Conservation (phyloP, 257 asterid species). For the Rhazya stricta region DNA sequence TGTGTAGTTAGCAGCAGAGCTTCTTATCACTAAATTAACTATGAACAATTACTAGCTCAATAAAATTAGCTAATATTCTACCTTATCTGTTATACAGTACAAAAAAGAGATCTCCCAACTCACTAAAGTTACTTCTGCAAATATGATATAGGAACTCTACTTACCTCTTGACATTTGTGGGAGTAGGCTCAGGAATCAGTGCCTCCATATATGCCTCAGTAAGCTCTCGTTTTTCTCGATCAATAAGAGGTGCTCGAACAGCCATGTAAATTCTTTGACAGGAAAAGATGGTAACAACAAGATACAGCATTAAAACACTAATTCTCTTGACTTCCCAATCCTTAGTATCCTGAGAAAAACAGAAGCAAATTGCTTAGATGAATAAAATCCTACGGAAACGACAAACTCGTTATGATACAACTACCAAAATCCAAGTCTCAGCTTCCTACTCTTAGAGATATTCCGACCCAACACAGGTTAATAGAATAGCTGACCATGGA, state of each 20-base stretch:
- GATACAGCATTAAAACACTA: slow-evolving; percentile 61
- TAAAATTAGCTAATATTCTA: not conserved
- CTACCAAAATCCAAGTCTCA: not conserved
- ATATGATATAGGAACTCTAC: slow-evolving; percentile 18
- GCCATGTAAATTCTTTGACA: slow-evolving; percentile 55
- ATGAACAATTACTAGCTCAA: not conserved
- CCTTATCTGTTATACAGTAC: not conserved
- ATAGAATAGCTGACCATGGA: not conserved
- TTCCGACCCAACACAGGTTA: not conserved
- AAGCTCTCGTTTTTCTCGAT: slow-evolving; percentile 64
- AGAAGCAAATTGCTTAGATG: not conserved
- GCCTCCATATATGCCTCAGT: slow-evolving; percentile 96
- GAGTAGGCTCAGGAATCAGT: slow-evolving; percentile 88
- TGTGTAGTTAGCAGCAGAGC: not conserved
- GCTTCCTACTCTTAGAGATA: not conserved
- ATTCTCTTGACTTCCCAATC: slow-evolving; percentile 76
- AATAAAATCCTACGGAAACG: not conserved
- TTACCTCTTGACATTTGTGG: slow-evolving; percentile 71
- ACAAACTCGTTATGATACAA: not conserved
- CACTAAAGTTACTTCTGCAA: not conserved
- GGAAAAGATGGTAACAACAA: slow-evolving; percentile 45
- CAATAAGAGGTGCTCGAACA: slow-evolving; percentile 66
- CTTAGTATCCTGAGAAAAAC: slow-evolving; percentile 63
- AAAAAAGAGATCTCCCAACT: not conserved
- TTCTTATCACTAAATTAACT: not conserved